A percentile compares a stretch with the other conserved stretches of the same genome.
These are phyloP conservation scores for Nicotiana undulata DNA, from an alignment of 257 asterid genomes.

Conservation along the genomic window DNA sequence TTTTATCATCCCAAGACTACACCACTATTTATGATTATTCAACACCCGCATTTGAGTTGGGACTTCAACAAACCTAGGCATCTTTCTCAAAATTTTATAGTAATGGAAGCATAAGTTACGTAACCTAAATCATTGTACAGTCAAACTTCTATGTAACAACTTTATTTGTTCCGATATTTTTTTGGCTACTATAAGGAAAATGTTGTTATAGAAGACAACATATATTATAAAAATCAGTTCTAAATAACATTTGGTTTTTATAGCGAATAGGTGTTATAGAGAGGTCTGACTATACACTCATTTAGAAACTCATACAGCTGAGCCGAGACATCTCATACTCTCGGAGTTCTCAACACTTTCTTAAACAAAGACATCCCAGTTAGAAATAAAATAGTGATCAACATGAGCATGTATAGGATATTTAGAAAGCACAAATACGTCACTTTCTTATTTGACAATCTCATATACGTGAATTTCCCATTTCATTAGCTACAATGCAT, in stretches of 20 bases:
- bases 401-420: not conserved
- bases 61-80: not conserved
- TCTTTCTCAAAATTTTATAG: no score
- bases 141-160: no score
- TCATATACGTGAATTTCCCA: not conserved
- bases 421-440: not conserved
- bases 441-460: not conserved
- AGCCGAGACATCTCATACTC: not conserved
- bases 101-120: no score
- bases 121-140: no score
- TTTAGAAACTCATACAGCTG: not conserved
- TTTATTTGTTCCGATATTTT: no score
- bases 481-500: not conserved
- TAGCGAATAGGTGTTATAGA: no score
- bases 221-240: no score
- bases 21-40: not conserved
- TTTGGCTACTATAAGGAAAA: no score
- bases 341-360: not conserved
- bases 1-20: not conserved
- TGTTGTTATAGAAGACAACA: no score
- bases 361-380: not conserved
- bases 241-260: no score
- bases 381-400: not conserved
- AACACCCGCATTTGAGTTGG: not conserved
- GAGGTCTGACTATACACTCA: no score